Percentiles rank a stretch among this genome's conserved stretches.
Conservation (phyloP, 2,329 filamentous ascomycete genomes). For the Colletotrichum sp. region DNA sequence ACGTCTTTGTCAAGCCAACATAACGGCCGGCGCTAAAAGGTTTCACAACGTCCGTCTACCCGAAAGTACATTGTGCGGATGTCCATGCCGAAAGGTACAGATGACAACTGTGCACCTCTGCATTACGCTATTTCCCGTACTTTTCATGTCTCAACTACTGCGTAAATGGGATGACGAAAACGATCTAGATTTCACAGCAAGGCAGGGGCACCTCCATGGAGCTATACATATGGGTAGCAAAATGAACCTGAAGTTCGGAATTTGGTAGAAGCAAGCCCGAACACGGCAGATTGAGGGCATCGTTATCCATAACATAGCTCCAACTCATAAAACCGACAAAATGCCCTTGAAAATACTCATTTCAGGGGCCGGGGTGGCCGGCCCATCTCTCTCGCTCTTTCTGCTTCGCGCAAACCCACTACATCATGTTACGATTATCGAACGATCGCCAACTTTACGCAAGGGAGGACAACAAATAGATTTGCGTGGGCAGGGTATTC, state of each 20-base stretch:
- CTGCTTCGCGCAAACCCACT: conserved; percentile 30
- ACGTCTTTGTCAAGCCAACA: not conserved
- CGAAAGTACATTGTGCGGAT: not conserved
- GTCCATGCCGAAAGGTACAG: not conserved
- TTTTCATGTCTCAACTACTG: not conserved
- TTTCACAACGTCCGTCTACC: not conserved
- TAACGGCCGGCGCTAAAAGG: not conserved
- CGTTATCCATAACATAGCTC: not conserved
- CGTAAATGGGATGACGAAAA: not conserved
- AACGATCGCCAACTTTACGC: conserved; percentile 41
- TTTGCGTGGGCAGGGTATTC: conserved; percentile 45
- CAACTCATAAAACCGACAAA: not conserved
- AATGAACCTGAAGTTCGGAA: not conserved
- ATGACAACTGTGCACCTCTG: not conserved
- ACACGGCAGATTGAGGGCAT: not conserved
- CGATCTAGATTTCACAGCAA: not conserved
- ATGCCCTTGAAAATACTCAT: conserved; percentile 30
- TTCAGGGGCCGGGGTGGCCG: conserved; percentile 46
- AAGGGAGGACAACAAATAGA: conserved; percentile 49
- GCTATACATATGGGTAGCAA: not conserved
- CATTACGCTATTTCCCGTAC: not conserved
- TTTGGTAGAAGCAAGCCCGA: not conserved
- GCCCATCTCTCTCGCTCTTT: conserved; percentile 31
- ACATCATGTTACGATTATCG: conserved; percentile 46
- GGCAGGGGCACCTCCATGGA: not conserved